Conservation (phyloP, 2,329 filamentous ascomycete genomes). For the Alternaria postmessia region DNA sequence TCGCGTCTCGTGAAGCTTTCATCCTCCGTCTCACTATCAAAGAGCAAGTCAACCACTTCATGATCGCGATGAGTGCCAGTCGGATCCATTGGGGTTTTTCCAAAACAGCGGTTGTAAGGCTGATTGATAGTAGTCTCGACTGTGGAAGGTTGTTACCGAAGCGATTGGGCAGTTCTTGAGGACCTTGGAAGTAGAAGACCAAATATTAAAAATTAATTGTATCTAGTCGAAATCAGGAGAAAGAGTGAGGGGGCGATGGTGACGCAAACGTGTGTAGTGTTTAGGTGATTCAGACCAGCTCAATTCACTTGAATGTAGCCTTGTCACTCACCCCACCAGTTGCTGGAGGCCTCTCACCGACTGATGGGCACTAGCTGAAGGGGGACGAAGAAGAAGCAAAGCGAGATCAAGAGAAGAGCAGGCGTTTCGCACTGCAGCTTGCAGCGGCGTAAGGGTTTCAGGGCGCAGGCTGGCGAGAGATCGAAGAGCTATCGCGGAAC, state of each 20-base stretch:
- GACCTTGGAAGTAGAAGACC: not conserved
- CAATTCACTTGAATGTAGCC: conserved; percentile 19
- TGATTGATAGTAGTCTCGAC: not conserved
- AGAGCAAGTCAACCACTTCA: conserved; percentile 34
- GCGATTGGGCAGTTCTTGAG: not conserved
- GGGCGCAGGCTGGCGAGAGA: conserved; percentile 13
- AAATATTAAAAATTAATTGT: conserved; percentile 18
- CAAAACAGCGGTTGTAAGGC: not conserved
- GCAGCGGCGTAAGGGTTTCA: conserved; percentile 11
- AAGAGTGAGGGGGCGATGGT: conserved; percentile 13
- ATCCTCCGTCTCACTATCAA: conserved; percentile 33
- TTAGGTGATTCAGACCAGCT: conserved; percentile 9
- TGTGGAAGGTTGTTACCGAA: not conserved
- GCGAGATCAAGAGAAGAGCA: not conserved
- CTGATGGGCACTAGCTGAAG: not conserved
- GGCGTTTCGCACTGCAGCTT: conserved; percentile 1
- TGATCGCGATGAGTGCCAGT: not conserved
- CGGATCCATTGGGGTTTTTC: conserved; percentile 18
- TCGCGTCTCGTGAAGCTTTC: conserved; percentile 3
- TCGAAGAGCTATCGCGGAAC: conserved; percentile 15
- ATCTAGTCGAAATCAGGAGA: not conserved
- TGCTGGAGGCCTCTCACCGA: conserved; percentile 1
- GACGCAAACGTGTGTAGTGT: conserved; percentile 6
- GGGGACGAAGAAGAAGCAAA: not conserved
- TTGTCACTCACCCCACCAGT: conserved; percentile 16